Base-by-base conservation (phyloP, 192 early-diverging fungal species). In the Phycomyces nitens region DNA sequence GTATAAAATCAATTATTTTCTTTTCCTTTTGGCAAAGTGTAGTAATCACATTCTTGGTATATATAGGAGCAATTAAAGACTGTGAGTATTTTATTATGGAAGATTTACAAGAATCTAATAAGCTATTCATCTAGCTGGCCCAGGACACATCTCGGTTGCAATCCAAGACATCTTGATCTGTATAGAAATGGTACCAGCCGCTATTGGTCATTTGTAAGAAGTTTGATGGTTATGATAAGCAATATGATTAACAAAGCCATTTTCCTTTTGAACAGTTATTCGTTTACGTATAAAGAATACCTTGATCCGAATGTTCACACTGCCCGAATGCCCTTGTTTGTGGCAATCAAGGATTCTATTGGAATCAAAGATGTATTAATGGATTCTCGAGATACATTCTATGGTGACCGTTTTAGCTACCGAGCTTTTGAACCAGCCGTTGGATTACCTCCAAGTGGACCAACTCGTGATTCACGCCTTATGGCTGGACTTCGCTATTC, bases 1-100 rank as follows among this genome's bases (percentile, higher is more conserved):
- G 90, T 64, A 84, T 98, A 62, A 98, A 98, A 73, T 87, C 90
- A 5, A 88, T 95, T n/a, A 87, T 98, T 47, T 96, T 96, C 69
- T 90, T 98, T 67, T 92, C 93, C 1, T 98, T 91, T 72, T 98
- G 94, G 92, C 94, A 96, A 77, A 84, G 92, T 38, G 64, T 98
- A 41, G 79, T 84, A 10, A 83, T 98, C 39, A 86, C 95, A 16
- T 81, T 98, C 20, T 62, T 98, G 40, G 89, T 92, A 1, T 82
- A 83, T 18, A 69, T 83, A 1, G 92, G 92, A 6, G 56, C 88
- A 22, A 90, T 98, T 60, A 78, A 77, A 54, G 84, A 86, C 62
- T 83, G 89, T 77, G 79, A 80, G 69, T 34, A 34, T n/a, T n/a
- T n/a, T n/a, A n/a, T n/a, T n/a, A n/a, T n/a, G n/a, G n/a, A n/a